Percentiles rank a stretch among this genome's conserved stretches.
These are phyloP conservation scores for Dendrobium chrysotoxum DNA, from an alignment of 106 monocot genomes.

Conservation along the genomic window DNA sequence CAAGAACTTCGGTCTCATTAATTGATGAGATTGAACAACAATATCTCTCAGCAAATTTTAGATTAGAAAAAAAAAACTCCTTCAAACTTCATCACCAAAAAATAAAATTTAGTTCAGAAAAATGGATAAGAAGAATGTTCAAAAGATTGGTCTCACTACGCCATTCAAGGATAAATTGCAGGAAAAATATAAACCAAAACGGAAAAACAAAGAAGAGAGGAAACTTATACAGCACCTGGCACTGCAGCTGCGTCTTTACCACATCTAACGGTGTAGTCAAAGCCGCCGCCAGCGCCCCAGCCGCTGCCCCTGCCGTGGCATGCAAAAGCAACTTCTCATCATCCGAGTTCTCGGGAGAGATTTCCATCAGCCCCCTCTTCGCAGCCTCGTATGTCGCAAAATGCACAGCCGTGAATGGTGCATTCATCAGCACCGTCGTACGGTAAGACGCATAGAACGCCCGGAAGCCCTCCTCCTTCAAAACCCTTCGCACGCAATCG, in stretches of 20 bases:
- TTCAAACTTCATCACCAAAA: too few species aligned
- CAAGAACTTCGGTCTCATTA: too few species aligned
- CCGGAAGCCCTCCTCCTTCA: slow-evolving; percentile 59
- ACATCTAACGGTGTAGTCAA: slow-evolving; percentile 90
- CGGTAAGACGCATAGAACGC: slow-evolving; percentile 58
- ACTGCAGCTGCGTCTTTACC: slow-evolving; percentile 91
- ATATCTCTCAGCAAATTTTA: too few species aligned
- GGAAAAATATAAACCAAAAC: not conserved
- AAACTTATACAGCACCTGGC: slow-evolving; percentile 45
- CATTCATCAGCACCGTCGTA: slow-evolving; percentile 82
- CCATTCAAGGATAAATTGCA: not conserved
- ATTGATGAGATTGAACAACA: too few species aligned
- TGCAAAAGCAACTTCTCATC: slow-evolving; percentile 53
- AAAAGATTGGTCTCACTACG: not conserved
- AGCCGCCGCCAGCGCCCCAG: slow-evolving; percentile 55
- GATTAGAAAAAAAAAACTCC: too few species aligned
- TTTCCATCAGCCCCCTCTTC: slow-evolving; percentile 39
- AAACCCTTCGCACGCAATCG: slow-evolving; percentile 54
- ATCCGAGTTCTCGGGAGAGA: slow-evolving; percentile 25
- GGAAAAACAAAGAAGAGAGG: not conserved
- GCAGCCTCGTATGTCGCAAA: slow-evolving; percentile 70
- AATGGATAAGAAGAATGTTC: not conserved
- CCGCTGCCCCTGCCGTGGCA: slow-evolving; percentile 58
- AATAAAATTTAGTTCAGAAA: not conserved
- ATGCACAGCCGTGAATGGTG: slow-evolving; percentile 73